Conservation (phyloP, 2,329 filamentous ascomycete genomes). For the Phialemonium atrogriseum region DNA sequence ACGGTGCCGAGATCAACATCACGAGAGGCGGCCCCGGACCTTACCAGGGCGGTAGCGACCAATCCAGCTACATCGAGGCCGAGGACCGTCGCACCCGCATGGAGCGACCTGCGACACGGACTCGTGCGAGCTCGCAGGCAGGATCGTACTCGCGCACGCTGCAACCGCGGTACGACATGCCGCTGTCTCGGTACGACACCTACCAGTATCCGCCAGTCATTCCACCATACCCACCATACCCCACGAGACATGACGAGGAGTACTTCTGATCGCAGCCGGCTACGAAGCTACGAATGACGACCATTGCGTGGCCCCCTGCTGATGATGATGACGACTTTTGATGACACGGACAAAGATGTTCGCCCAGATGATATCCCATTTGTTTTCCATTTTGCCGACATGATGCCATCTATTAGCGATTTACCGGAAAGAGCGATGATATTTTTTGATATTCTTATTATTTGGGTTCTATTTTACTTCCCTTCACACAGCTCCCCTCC, state of each 20-base stretch:
- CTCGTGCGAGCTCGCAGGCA: slow-evolving; percentile 41
- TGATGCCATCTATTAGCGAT: slow-evolving; percentile 4
- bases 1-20: slow-evolving; percentile 52
- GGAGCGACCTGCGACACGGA: slow-evolving; percentile 36
- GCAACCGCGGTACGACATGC: background rate
- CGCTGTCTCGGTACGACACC: slow-evolving; percentile 1
- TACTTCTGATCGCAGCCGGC: slow-evolving; percentile 5
- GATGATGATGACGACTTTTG: slow-evolving; percentile 9
- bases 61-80: slow-evolving; percentile 37
- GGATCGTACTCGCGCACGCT: slow-evolving; percentile 30
- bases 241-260: slow-evolving; percentile 3
- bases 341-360: slow-evolving; percentile 11
- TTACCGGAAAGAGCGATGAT: slow-evolving; percentile 13
- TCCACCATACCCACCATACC: slow-evolving; percentile 15
- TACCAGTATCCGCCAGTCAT: slow-evolving; percentile 7
- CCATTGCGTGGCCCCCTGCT: slow-evolving; percentile 5
- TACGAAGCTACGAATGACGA: slow-evolving; percentile 2
- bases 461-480: slow-evolving; percentile 7
- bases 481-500: no score
- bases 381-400: slow-evolving; percentile 14
- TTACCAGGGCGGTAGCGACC: slow-evolving; percentile 40
- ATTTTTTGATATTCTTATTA: slow-evolving; percentile 9
- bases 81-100: slow-evolving; percentile 38
- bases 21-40: slow-evolving; percentile 24
- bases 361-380: no score